phyloP scores from a whole-genome alignment of 1,139 yeast species.

The Geotrichum macrosporum region DNA sequence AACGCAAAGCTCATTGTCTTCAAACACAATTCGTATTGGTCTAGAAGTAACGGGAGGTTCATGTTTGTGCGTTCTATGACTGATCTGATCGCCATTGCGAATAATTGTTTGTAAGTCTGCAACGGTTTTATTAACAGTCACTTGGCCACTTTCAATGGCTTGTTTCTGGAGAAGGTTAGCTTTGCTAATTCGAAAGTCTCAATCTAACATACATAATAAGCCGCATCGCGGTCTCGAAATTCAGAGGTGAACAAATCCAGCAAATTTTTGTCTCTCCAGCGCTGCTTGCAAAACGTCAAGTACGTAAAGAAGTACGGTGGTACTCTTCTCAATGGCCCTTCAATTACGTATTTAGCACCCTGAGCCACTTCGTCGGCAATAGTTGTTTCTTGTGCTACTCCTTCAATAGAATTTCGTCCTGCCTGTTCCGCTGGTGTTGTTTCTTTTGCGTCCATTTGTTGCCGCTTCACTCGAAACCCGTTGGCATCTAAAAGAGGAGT shows the following conservation, averaged over 20 bases:
- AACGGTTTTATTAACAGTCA: conserved; percentile 60
- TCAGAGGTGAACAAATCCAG: conserved; percentile 78
- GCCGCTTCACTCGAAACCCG: conserved; percentile 32
- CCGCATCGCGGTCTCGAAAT: conserved; percentile 73
- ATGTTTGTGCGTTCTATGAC: conserved; percentile 80
- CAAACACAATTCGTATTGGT: conserved; percentile 66
- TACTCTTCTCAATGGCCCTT: conserved; percentile 55
- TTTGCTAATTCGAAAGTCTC: too few relatives aligned
- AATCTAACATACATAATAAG: conserved; percentile 52
- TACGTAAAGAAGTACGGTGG: conserved; percentile 86
- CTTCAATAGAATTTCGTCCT: conserved; percentile 1
- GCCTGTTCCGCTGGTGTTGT: conserved; percentile 21
- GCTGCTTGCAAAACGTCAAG: conserved; percentile 79
- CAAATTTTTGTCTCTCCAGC: conserved; percentile 77
- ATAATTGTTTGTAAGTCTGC: conserved; percentile 65
- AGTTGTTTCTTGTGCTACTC: conserved; percentile 22
- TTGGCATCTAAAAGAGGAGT: conserved; percentile 26
- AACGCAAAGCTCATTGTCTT: conserved; percentile 74
- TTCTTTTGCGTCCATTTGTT: conserved; percentile 26
- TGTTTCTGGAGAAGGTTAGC: conserved; percentile 35
- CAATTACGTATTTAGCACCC: conserved; percentile 40
- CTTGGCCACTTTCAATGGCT: conserved; percentile 70
- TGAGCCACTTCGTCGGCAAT: conserved; percentile 37
- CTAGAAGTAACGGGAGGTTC: conserved; percentile 83
- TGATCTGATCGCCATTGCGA: conserved; percentile 77